phyloP scores from a whole-genome alignment of 1,284 basidiomycete species.

The Sporisorium exsertum region DNA sequence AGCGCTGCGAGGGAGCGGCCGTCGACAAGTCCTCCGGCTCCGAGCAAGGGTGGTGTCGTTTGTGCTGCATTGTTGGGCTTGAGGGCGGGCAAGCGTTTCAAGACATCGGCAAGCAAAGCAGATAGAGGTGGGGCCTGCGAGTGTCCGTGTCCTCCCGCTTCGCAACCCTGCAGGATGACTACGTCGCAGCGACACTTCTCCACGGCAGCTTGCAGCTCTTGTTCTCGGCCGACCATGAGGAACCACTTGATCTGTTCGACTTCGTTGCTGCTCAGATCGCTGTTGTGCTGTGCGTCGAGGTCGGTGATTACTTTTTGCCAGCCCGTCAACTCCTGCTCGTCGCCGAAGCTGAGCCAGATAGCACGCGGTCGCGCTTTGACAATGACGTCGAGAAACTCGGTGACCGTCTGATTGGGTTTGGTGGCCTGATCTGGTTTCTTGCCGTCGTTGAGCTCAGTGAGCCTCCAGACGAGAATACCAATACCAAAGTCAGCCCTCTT shows the following conservation, averaged over 20 bases:
- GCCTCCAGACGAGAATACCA: constrained; percentile 63
- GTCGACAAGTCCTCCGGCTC: constrained; percentile 61
- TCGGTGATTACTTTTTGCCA: constrained; percentile 51
- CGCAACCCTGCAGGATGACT: constrained; percentile 59
- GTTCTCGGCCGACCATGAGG: constrained; percentile 54
- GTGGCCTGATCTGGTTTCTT: constrained; percentile 17
- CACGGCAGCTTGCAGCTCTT: constrained; percentile 50
- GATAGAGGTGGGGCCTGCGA: constrained; percentile 58
- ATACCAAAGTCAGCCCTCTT: constrained; percentile 57
- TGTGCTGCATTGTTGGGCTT: constrained; percentile 29
- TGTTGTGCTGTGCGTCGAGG: constrained; percentile 44
- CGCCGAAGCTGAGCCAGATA: constrained; percentile 65
- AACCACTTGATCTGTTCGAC: constrained; percentile 51
- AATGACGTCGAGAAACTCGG: constrained; percentile 52
- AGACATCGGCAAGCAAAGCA: constrained; percentile 38
- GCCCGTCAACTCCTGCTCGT: constrained; percentile 37
- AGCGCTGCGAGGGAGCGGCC: constrained; percentile 54
- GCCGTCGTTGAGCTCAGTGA: constrained; percentile 51
- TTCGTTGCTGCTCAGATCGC: constrained; percentile 21
- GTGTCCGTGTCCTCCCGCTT: constrained; percentile 65
- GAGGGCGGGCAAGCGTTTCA: constrained; percentile 19
- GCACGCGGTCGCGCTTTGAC: constrained; percentile 51
- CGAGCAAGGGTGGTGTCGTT: constrained; percentile 45
- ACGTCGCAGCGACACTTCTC: constrained; percentile 56
- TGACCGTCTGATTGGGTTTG: constrained; percentile 11